phyloP scores from a whole-genome alignment of 1,284 basidiomycete genomes.

The Fomitiporia mediterranea region DNA sequence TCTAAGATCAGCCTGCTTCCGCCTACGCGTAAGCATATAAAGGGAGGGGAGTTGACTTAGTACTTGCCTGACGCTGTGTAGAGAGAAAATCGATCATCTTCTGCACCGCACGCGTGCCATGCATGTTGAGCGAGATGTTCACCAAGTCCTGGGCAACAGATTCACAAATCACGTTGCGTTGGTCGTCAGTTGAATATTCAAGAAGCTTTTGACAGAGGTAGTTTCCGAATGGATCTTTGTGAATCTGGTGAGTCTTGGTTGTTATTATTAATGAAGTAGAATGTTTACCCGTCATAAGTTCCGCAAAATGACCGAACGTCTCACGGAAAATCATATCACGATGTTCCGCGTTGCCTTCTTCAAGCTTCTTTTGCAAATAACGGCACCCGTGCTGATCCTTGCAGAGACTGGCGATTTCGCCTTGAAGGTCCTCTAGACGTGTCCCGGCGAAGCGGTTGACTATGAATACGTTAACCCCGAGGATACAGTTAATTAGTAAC shows the following conservation, averaged over 20 bases:
- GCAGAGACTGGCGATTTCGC: conserved; percentile 90
- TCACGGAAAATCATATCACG: conserved; percentile 99
- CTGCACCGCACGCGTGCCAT: conserved; percentile 98
- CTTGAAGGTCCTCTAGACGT: conserved; percentile 91
- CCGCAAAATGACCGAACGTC: conserved; percentile 96
- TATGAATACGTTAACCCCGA: conserved; percentile 28
- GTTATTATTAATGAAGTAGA: neutral
- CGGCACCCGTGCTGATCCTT: conserved; percentile 99
- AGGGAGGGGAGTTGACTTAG: conserved; percentile 38
- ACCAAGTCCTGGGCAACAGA: conserved; percentile 97
- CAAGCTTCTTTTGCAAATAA: conserved; percentile 98
- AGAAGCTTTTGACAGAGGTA: conserved; percentile 98
- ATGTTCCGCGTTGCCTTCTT: conserved; percentile 91
- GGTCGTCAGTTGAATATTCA: conserved; percentile 97
- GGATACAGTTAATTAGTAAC: conserved; percentile 14
- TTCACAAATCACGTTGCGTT: conserved; percentile 95
- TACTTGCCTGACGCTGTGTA: conserved; percentile 84
- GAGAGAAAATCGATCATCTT: conserved; percentile 99
- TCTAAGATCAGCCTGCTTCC: conserved; percentile 67
- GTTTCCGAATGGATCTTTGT: conserved; percentile 94
- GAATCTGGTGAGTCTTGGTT: neutral
- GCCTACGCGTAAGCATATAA: conserved; percentile 34
- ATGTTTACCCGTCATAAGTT: conserved; percentile 87
- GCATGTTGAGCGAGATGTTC: conserved; percentile 99
- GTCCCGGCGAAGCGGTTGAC: conserved; percentile 95